Evolutionary conservation across 1,139 yeast species (phyloP).

Genomic region (Pichia sp.): DNA sequence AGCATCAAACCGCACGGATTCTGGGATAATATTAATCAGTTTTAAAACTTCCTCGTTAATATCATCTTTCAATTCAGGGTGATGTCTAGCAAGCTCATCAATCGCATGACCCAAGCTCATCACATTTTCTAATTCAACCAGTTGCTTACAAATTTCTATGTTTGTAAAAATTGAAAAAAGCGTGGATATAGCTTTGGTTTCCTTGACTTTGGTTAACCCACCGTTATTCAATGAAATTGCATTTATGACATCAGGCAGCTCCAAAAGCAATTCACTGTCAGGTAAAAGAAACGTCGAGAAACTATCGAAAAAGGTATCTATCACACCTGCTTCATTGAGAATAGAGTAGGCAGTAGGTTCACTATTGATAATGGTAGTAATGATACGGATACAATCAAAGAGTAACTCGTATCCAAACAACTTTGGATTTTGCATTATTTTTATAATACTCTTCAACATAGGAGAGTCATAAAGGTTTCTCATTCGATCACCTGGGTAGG

Average conservation of each 20-base stretch:
- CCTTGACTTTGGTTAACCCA: constrained; percentile 58
- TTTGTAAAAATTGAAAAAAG: constrained; percentile 51
- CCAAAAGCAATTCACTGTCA: constrained; percentile 52
- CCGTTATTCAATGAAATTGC: constrained; percentile 77
- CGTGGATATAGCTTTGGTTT: constrained; percentile 42
- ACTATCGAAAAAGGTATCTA: constrained; percentile 58
- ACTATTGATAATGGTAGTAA: constrained; percentile 73
- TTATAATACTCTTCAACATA: constrained; percentile 56
- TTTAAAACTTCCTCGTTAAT: constrained; percentile 49
- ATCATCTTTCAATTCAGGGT: constrained; percentile 61
- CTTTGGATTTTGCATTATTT: constrained; percentile 51
- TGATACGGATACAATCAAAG: constrained; percentile 59
- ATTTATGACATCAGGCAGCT: constrained; percentile 74
- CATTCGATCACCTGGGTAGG: constrained; percentile 78
- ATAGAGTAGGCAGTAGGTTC: constrained; percentile 89
- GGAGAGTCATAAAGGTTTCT: constrained; percentile 85
- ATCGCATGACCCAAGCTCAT: constrained; percentile 56
- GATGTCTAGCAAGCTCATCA: constrained; percentile 83
- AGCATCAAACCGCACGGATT: constrained; percentile 36
- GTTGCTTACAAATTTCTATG: constrained; percentile 44
- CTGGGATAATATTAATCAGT: constrained; percentile 46
- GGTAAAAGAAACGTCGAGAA: constrained; percentile 52
- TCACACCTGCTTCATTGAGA: constrained; percentile 71
- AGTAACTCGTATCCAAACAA: constrained; percentile 70
- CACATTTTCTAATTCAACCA: constrained; percentile 44